Percentiles rank a stretch among this genome's conserved stretches.
phyloP scores from a whole-genome alignment of 805 yeast species.

The Scheffersomyces ergatensis region DNA sequence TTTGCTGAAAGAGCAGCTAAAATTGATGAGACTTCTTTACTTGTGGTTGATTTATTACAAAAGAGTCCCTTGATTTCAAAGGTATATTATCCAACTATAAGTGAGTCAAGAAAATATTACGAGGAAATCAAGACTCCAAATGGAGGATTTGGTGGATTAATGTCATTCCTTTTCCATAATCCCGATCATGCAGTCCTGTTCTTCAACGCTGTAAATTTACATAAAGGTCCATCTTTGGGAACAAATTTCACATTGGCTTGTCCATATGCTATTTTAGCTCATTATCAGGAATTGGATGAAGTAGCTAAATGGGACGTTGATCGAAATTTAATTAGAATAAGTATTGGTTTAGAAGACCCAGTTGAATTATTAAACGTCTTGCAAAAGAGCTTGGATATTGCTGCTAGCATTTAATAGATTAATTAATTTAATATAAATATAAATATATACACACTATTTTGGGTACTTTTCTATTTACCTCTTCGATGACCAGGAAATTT shows the following conservation, averaged over 20 bases:
- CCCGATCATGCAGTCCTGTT: constrained; percentile 67
- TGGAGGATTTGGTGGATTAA: constrained; percentile 89
- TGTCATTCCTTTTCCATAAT: constrained; percentile 68
- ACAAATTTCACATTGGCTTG: constrained; percentile 87
- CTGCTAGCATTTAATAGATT: constrained; percentile 12
- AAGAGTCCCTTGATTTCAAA: constrained; percentile 53
- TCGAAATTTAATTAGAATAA: constrained; percentile 69
- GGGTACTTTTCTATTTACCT: not conserved
- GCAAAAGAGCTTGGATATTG: constrained; percentile 49
- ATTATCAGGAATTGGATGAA: constrained; percentile 76
- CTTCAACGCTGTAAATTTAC: constrained; percentile 64
- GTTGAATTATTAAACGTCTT: constrained; percentile 52
- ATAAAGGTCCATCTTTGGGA: constrained; percentile 90
- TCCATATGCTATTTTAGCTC: constrained; percentile 87
- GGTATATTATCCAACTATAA: constrained; percentile 69
- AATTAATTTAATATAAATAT: not conserved
- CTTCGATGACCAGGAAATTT: constrained; percentile 17
- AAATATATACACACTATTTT: not conserved
- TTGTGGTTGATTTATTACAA: constrained; percentile 52
- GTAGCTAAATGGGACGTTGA: constrained; percentile 83
- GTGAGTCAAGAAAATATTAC: constrained; percentile 58
- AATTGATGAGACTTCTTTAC: constrained; percentile 56
- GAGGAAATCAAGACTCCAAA: constrained; percentile 62
- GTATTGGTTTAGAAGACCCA: constrained; percentile 80
- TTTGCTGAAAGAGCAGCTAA: constrained; percentile 60